Base-by-base conservation (phyloP, 805 yeast genomes). In the Starmerella vaccinii region DNA sequence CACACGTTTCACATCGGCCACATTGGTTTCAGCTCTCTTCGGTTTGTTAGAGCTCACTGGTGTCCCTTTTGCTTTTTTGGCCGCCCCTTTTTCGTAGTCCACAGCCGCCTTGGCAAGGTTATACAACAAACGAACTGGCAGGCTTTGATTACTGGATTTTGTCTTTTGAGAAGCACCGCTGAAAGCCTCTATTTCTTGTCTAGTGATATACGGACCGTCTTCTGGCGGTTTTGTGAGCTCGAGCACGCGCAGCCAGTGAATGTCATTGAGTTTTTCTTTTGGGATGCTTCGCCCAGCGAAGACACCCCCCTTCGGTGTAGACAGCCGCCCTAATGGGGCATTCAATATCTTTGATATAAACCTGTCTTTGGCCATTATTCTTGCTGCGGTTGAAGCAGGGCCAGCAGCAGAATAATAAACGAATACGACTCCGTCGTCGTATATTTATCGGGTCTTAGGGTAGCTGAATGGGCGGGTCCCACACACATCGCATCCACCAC, bases 221-320 rank as follows among this genome's bases (percentile, higher is more conserved):
- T 43, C 46, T 4, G 63, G 61, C 7, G 63, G 63, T 21, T 51
- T 51, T 24, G 45, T 52, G 23, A 57, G 47, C 47, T 46, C 55
- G 10, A 59, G 53, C 9, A 59, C 57, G 16, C 38, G 38, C 10
- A 52, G 50, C 63, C 63, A 59, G 13, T 52, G 30, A 3, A 26
- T 44, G 37, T 59, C 56, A 16, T 51, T 30, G 3, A 54, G 16
- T 9, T 49, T 46, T 19, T 54, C 54, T 29, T 55, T 53, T 1
- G 59, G 59, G n/a, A 59, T 48, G 12, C 29, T 6, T n/a, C 63
- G 33, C 6, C 62, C 61, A 1, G 56, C 52, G 12, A 58, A 53
- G 10, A 53, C 46, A 10, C 61, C 59, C 2, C 57, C 57, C 9
- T 32, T 32, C 1, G 62, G 59, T 38, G 37, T 39, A 30, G 43